Conservation (phyloP, 1,139 yeast genomes). For the Blastobotrys ciferrii region DNA sequence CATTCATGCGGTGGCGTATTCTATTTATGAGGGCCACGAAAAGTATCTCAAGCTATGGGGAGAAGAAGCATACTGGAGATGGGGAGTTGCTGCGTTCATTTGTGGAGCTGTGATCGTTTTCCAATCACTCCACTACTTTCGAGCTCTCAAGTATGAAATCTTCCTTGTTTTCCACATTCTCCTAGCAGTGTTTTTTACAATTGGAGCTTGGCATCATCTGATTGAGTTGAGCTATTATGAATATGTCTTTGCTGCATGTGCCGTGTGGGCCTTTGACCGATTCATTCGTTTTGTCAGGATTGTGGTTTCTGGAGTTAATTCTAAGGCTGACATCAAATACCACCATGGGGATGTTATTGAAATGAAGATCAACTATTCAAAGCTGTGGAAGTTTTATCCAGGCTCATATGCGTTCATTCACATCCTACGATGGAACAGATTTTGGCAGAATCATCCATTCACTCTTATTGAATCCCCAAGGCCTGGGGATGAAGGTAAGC, state of each 20-base stretch:
- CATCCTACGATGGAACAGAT: constrained; percentile 42
- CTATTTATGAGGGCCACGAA: not conserved
- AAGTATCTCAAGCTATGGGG: constrained; percentile 18
- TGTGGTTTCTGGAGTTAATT: constrained; percentile 7
- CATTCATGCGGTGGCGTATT: constrained; percentile 23
- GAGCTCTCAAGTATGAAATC: constrained; percentile 43
- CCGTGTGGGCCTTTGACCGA: constrained; percentile 45
- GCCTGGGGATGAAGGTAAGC: constrained; percentile 15
- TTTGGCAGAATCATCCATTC: constrained; percentile 69
- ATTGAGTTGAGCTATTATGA: constrained; percentile 37
- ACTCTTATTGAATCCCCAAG: constrained; percentile 43
- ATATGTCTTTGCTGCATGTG: constrained; percentile 37
- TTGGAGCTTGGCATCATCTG: constrained; percentile 39
- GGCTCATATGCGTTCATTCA: constrained; percentile 62
- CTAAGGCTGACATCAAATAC: constrained; percentile 38
- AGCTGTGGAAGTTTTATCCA: constrained; percentile 46
- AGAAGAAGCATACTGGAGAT: constrained; percentile 37
- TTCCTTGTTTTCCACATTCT: constrained; percentile 45
- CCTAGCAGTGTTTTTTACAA: constrained; percentile 37
- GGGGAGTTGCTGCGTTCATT: constrained; percentile 41
- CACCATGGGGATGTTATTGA: constrained; percentile 30
- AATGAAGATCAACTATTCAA: constrained; percentile 28
- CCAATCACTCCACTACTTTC: constrained; percentile 34
- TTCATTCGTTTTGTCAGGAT: constrained; percentile 39
- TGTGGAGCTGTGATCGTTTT: constrained; percentile 29